Conservation (phyloP, 257 asterid species). For the Pogostemon cablin region DNA sequence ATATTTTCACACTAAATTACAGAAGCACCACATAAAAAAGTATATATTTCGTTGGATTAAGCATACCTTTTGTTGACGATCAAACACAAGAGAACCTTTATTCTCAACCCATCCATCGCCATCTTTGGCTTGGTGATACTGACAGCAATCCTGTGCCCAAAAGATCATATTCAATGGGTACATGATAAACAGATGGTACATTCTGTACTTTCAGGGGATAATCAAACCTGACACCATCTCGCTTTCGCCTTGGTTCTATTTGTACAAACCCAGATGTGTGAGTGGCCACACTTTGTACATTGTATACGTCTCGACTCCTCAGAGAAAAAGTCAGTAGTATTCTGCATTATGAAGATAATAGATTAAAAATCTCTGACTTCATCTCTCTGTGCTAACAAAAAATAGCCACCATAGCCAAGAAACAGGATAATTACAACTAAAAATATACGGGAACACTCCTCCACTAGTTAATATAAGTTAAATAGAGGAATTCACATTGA, state of each 20-base stretch:
- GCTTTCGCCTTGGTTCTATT: slow-evolving; percentile 88
- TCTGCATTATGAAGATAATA: slow-evolving; percentile 51
- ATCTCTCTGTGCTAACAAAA: neutral
- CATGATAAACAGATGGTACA: slow-evolving; percentile 1
- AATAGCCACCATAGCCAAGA: slow-evolving; percentile 11
- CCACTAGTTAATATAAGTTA: neutral
- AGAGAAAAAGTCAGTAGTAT: slow-evolving; percentile 67
- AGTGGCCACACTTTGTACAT: slow-evolving; percentile 96
- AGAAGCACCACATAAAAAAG: slow-evolving; percentile 3
- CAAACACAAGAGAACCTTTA: slow-evolving; percentile 85
- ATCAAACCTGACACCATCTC: slow-evolving; percentile 98
- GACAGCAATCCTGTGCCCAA: slow-evolving; percentile 85
- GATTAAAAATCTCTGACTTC: slow-evolving; percentile 17
- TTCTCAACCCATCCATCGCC: slow-evolving; percentile 99
- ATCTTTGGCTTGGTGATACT: slow-evolving; percentile 97
- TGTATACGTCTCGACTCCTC: slow-evolving; percentile 97
- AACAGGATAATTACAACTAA: slow-evolving; percentile 9
- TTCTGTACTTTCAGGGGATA: slow-evolving; percentile 19
- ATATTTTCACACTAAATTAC: neutral
- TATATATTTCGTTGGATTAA: neutral
- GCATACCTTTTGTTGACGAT: slow-evolving; percentile 70
- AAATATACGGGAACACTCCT: slow-evolving; percentile 11
- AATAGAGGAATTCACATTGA: neutral
- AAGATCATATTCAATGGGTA: slow-evolving; percentile 30
- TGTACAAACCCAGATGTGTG: slow-evolving; percentile 97